Base-by-base conservation (phyloP, 2,329 filamentous ascomycete species). In the Nakataea oryzae region DNA sequence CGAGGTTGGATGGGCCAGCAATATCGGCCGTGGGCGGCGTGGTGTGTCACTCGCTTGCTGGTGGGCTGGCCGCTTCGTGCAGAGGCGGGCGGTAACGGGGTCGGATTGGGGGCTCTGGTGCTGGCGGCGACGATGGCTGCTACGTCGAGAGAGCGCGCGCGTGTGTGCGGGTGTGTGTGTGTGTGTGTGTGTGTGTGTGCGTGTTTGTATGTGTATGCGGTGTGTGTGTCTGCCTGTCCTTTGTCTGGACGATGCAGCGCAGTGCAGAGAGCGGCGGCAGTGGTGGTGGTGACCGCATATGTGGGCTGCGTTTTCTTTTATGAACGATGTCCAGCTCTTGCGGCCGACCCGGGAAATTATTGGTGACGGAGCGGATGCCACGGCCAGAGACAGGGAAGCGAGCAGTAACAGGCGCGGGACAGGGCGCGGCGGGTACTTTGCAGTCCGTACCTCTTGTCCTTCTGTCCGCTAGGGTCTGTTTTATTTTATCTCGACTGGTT, bases 271-370 rank as follows among this genome's bases (percentile, higher is more conserved):
- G 41, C 13, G 41, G 41, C 21, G 21, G 34, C 21, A 13, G 41
- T 50, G 41, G 41, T n/a, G 21, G 34, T 30, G 54, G 54, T 32
- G 29, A n/a, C 60, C 61, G 8, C 57, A 60, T 47, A 29, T 59
- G 59, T 24, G 58, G 32, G 50, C 34, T 58, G 61, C n/a, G 41
- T 50, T 50, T 62, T 65, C 64, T 61, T 64, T 66, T 65, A 64
- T 65, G 62, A 64, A 61, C 59, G 56, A 50, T 34, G 30, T 41
- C 65, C 63, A n/a, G 14, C 41, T 47, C 17, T 21, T 47, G 41
- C 41, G 63, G 65, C 61, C 66, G 62, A 58, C 62, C 63, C 65
- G 64, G 66, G 67, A 68, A 68, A 68, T 68, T 66, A 66, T 67
- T 65, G 64, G 63, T 65, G 67, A 66, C 64, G 62, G 65, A 61